These are phyloP conservation scores for Steccherinum ochraceum DNA, from an alignment of 768 basidiomycete species.

Conservation along the genomic window DNA sequence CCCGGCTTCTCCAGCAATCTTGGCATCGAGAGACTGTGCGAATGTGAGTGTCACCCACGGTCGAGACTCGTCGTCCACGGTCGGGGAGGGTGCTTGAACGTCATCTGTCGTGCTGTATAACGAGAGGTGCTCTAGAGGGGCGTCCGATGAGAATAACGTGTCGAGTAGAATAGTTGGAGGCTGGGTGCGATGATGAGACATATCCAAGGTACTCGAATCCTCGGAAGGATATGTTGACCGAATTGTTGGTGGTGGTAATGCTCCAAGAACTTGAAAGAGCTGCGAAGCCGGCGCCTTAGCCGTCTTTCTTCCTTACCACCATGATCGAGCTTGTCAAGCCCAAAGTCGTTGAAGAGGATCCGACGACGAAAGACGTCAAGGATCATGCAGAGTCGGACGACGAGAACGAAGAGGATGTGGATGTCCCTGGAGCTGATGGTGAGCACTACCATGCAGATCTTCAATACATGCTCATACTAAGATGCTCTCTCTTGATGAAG, in stretches of 20 bases:
- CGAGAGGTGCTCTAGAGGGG: neutral
- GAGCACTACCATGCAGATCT: no score
- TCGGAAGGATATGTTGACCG: no score
- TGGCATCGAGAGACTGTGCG: slow-evolving; percentile 81
- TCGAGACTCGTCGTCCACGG: slow-evolving; percentile 17
- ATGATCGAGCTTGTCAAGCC: neutral
- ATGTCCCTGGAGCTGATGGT: no score
- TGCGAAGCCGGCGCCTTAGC: no score
- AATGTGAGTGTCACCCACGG: slow-evolving; percentile 78
- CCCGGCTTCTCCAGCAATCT: slow-evolving; percentile 75
- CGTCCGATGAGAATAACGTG: neutral
- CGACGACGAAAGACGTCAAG: neutral
- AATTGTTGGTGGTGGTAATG: no score
- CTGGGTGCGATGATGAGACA: no score
- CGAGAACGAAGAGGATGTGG: no score
- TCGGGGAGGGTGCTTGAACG: slow-evolving; percentile 7
- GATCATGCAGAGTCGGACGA: no score
- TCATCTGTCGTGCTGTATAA: neutral
- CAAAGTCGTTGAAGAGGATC: neutral
- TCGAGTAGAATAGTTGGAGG: neutral
- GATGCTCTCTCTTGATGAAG: no score
- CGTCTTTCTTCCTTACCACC: neutral
- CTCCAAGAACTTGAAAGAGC: no score
- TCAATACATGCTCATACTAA: no score
- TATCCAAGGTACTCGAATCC: no score